Conservation (phyloP, 306 rosid genomes). For the Prinsepia uniflora region DNA sequence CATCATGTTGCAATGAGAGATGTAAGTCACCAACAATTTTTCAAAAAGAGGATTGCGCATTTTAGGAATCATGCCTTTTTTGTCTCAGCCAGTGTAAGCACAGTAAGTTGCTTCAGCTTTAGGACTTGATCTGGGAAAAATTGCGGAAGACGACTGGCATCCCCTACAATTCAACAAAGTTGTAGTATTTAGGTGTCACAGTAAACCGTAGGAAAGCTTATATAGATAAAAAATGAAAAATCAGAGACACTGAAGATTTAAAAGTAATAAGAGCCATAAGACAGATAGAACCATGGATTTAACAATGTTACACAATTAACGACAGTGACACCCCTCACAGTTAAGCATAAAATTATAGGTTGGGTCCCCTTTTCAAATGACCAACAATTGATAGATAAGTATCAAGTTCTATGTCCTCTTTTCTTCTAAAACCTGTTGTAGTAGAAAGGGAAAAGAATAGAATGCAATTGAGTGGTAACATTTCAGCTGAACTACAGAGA, state of each 20-base stretch:
- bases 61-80: conserved; percentile 51
- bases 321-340: neutral
- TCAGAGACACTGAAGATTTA: neutral
- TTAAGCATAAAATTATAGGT: neutral
- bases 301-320: neutral
- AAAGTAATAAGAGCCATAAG: neutral
- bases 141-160: conserved; percentile 54
- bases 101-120: conserved; percentile 94
- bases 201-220: neutral
- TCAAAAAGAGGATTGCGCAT: conserved; percentile 2
- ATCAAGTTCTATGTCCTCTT: neutral
- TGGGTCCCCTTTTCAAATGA: neutral
- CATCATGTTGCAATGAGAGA: conserved; percentile 12
- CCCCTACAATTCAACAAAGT: conserved; percentile 40
- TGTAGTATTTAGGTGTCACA: conserved; percentile 13
- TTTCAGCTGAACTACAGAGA: neutral
- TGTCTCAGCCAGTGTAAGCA: conserved; percentile 89
- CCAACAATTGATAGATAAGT: neutral
- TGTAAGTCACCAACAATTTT: conserved; percentile 5
- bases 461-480: neutral
- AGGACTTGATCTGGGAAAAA: conserved; percentile 74
- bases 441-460: neutral
- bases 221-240: neutral
- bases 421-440: neutral
- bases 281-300: neutral